These are phyloP conservation scores for Silene conica DNA, from an alignment of 148 eudicot genomes.

Conservation along the genomic window DNA sequence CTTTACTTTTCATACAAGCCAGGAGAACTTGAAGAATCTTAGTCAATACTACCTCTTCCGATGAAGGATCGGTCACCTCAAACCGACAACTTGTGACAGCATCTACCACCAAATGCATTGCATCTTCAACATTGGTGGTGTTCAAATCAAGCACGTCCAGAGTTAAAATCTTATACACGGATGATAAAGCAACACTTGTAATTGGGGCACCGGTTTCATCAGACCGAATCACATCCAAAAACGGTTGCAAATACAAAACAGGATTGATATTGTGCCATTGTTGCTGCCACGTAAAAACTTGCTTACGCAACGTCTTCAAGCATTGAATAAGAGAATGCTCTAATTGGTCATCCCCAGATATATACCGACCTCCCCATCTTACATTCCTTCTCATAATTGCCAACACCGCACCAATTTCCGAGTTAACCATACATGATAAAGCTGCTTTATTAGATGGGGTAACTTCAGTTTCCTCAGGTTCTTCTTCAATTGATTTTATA, in stretches of 20 bases:
- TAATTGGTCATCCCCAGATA: conserved; percentile 72
- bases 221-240: conserved; percentile 80
- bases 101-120: conserved; percentile 85
- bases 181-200: conserved; percentile 87
- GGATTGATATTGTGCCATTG: conserved; percentile 73
- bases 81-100: conserved; percentile 87
- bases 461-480: conserved; percentile 58
- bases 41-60: conserved; percentile 88
- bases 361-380: conserved; percentile 86
- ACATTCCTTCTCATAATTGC: conserved; percentile 98
- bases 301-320: conserved; percentile 64
- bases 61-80: conserved; percentile 94
- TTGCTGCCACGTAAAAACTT: conserved; percentile 75
- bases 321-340: conserved; percentile 82
- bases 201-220: conserved; percentile 97
- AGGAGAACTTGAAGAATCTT: conserved; percentile 92
- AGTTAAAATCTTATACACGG: conserved; percentile 77
- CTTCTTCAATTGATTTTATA: conserved; percentile 59
- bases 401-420: conserved; percentile 84
- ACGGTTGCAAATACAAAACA: conserved; percentile 74
- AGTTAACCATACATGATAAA: conserved; percentile 74
- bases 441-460: conserved; percentile 49
- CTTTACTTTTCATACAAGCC: conserved; percentile 89
- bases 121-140: conserved; percentile 65
- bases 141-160: conserved; percentile 68